Conservation (phyloP, 345 rosid genomes). For the Eucalyptus erythrocorys region DNA sequence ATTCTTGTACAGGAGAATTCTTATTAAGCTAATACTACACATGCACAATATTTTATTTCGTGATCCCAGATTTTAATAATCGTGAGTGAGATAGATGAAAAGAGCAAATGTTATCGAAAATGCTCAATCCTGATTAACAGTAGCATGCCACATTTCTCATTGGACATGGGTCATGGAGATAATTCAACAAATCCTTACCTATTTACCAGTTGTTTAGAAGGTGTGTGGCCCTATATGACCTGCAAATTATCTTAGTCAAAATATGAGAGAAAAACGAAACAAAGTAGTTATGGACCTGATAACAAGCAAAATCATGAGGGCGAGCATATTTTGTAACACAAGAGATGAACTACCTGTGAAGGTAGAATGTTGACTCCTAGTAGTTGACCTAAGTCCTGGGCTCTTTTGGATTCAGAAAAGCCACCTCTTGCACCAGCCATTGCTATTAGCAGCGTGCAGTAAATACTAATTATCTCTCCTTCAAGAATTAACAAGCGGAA, state of each 20-base stretch:
- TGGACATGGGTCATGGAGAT: not conserved
- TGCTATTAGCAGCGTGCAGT: not conserved
- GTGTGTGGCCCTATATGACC: conserved; percentile 84
- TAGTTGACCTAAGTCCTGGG: conserved; percentile 49
- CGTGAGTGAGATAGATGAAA: not conserved
- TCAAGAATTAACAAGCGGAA: not conserved
- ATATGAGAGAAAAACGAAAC: not conserved
- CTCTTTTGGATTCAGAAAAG: conserved; percentile 65
- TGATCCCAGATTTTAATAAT: not conserved
- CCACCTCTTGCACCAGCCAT: conserved; percentile 55
- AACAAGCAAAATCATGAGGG: not conserved
- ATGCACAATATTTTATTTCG: not conserved
- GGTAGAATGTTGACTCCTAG: conserved; percentile 45
- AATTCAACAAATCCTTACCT: conserved; percentile 16
- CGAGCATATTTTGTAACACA: not conserved
- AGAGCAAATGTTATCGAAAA: not conserved
- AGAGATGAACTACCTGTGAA: conserved; percentile 33
- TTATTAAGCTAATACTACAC: not conserved
- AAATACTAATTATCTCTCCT: not conserved
- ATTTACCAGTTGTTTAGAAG: conserved; percentile 51
- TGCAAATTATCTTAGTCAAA: conserved; percentile 6
- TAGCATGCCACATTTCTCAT: not conserved
- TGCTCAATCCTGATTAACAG: not conserved
- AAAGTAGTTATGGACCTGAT: not conserved
- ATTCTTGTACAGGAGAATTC: not conserved